These are phyloP conservation scores for Tulasnella sp. DNA, from an alignment of 768 basidiomycete species.

Conservation along the genomic window DNA sequence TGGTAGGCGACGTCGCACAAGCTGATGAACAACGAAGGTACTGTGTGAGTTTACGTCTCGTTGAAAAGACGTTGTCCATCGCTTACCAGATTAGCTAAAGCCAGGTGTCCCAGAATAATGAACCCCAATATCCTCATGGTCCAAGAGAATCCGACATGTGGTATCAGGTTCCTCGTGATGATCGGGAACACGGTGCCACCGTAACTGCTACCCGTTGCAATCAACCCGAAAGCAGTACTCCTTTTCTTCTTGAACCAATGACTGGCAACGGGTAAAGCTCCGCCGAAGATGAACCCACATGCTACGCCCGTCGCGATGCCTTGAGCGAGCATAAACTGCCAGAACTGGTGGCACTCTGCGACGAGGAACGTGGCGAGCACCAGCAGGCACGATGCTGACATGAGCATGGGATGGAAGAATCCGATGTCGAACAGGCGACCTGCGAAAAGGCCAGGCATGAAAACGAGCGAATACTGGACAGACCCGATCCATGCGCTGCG, in stretches of 20 bases:
- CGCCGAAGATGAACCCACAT: conserved; percentile 55
- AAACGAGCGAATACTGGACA: conserved; percentile 26
- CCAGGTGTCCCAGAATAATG: conserved; percentile 46
- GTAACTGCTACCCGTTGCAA: conserved; percentile 34
- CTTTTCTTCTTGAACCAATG: conserved; percentile 66
- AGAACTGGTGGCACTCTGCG: conserved; percentile 62
- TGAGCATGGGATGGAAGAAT: conserved; percentile 47
- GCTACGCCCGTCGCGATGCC: conserved; percentile 59
- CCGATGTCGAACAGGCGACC: conserved; percentile 72
- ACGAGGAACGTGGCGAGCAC: conserved; percentile 54
- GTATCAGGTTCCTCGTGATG: conserved; percentile 23
- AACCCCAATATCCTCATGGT: conserved; percentile 65
- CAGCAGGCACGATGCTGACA: conserved; percentile 43
- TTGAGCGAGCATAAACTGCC: conserved; percentile 73
- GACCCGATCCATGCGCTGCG: conserved; percentile 17
- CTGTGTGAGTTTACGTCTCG: conserved; percentile 23
- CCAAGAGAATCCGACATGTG: conserved; percentile 50
- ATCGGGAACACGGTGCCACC: conserved; percentile 24
- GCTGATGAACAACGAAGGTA: not conserved
- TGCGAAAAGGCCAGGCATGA: conserved; percentile 39
- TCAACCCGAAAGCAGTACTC: conserved; percentile 51
- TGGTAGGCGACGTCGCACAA: conserved; percentile 43
- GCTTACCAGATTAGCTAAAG: conserved; percentile 47
- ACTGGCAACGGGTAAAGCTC: conserved; percentile 49
- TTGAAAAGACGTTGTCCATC: not conserved